Evolutionary conservation across 495 filamentous ascomycete species (phyloP).

Genomic region (Astrothelium subdiscretum): DNA sequence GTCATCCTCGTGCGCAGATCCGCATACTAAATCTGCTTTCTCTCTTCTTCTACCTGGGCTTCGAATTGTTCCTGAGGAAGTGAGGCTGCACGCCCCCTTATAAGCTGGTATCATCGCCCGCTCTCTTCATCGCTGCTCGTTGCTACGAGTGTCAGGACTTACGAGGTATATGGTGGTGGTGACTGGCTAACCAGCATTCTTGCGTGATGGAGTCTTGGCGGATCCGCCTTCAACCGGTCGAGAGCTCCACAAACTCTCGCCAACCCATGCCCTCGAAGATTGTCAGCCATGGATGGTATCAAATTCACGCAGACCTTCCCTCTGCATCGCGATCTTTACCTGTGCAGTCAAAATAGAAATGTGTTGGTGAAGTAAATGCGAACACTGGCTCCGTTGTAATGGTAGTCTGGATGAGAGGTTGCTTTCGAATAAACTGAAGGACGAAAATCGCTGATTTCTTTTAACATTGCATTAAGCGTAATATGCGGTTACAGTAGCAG

Average conservation of each 20-base stretch:
- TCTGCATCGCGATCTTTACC: no score
- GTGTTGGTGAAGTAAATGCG: no score
- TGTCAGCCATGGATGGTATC: no score
- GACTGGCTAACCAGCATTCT: not conserved
- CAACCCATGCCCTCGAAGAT: not conserved
- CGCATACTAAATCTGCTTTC: not conserved
- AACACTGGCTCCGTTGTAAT: no score
- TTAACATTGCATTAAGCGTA: no score
- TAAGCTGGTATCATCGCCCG: not conserved
- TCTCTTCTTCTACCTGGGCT: not conserved
- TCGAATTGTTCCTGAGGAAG: not conserved
- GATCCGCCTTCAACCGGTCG: not conserved
- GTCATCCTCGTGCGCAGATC: not conserved
- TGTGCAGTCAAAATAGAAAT: no score
- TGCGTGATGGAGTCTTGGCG: not conserved
- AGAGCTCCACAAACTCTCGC: not conserved
- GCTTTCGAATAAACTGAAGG: no score
- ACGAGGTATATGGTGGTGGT: not conserved
- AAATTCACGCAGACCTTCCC: no score
- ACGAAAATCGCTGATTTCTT: no score
- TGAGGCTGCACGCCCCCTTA: not conserved
- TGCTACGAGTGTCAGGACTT: not conserved
- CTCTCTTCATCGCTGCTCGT: not conserved
- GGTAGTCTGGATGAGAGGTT: no score
- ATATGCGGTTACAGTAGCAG: no score